These are phyloP conservation scores for Fusarium abutilonis DNA, from an alignment of 2,329 filamentous ascomycete species.

Conservation along the genomic window DNA sequence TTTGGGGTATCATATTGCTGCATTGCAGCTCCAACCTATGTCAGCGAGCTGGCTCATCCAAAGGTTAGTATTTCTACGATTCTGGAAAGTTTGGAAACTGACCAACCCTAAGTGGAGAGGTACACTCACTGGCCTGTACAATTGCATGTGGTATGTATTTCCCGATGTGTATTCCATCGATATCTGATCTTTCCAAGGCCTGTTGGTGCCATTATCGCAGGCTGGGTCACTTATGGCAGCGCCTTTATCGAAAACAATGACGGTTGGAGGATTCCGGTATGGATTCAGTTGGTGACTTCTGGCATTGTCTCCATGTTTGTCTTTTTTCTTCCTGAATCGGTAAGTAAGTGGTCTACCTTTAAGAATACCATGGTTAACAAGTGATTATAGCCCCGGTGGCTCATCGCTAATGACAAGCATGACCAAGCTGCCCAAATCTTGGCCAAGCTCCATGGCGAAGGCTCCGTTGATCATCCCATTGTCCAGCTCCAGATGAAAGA, in stretches of 20 bases:
- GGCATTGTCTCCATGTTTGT: constrained; percentile 49
- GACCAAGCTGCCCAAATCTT: constrained; percentile 51
- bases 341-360: not conserved
- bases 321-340: constrained; percentile 54
- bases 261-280: constrained; percentile 53
- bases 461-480: constrained; percentile 48
- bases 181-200: constrained; percentile 17
- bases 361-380: not conserved
- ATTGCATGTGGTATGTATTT: constrained; percentile 45
- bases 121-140: constrained; percentile 53
- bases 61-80: not conserved
- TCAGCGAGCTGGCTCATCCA: constrained; percentile 63
- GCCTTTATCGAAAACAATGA: constrained; percentile 48
- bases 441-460: constrained; percentile 50
- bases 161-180: fast-evolving
- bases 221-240: constrained; percentile 63
- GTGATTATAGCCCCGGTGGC: constrained; percentile 49
- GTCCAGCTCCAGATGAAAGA: constrained; percentile 55
- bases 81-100: fast-evolving
- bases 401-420: constrained; percentile 51
- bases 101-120: constrained; percentile 55
- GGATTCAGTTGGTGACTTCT: constrained; percentile 53
- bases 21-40: constrained; percentile 53
- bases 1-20: constrained; percentile 58
- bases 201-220: constrained; percentile 62